Conservation (phyloP, 148 eudicot species). For the Cornus controversa region DNA sequence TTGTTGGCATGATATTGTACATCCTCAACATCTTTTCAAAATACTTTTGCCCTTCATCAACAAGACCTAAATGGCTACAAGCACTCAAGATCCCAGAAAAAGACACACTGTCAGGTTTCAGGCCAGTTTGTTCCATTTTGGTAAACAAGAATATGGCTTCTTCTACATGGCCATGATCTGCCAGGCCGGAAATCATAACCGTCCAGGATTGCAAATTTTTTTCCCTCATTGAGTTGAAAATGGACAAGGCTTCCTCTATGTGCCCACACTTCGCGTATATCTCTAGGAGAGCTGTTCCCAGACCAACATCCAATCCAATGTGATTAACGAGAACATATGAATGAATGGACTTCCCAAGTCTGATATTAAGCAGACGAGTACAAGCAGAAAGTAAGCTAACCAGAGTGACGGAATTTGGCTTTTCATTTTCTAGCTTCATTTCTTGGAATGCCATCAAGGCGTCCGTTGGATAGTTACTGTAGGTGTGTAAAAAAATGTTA, state of each 20-base stretch:
- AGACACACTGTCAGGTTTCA: constrained; percentile 32
- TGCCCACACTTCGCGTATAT: constrained; percentile 43
- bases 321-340: constrained; percentile 19
- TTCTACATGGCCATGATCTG: constrained; percentile 36
- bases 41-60: constrained; percentile 28
- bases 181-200: constrained; percentile 38
- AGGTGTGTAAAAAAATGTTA: constrained; percentile 8
- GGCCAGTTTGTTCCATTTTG: constrained; percentile 31
- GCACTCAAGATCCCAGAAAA: constrained; percentile 39
- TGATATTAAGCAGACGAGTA: constrained; percentile 29
- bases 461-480: constrained; percentile 29
- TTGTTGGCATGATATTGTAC: constrained; percentile 32
- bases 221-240: constrained; percentile 31
- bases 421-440: constrained; percentile 32
- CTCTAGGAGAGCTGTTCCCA: constrained; percentile 44
- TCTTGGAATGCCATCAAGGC: constrained; percentile 32
- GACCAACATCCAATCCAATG: constrained; percentile 18
- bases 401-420: constrained; percentile 49
- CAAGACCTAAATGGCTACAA: constrained; percentile 42
- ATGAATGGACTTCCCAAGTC: constrained; percentile 37
- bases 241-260: constrained; percentile 26
- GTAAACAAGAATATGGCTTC: constrained; percentile 36
- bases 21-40: constrained; percentile 29
- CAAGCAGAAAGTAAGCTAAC: constrained; percentile 51
- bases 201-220: constrained; percentile 46